These are phyloP conservation scores for Pythium dissimile DNA, from an alignment of 352 stramenopile species.

Conservation along the genomic window DNA sequence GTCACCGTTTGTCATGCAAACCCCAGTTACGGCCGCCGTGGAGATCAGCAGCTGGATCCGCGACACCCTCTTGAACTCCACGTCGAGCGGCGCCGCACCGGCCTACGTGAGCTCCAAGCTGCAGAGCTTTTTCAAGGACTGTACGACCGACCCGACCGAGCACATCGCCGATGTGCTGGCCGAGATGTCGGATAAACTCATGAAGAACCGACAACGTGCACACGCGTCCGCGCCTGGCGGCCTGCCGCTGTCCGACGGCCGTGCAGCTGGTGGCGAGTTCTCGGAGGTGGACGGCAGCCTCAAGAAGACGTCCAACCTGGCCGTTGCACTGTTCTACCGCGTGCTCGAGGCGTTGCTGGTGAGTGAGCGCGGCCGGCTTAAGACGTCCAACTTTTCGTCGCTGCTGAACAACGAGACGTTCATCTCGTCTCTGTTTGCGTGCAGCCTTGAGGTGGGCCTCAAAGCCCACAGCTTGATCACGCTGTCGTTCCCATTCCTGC, in stretches of 20 bases:
- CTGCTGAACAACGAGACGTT: conserved; percentile 83
- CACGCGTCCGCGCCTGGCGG: conserved; percentile 6
- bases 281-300: conserved; percentile 76
- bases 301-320: conserved; percentile 63
- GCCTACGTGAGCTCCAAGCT: conserved; percentile 44
- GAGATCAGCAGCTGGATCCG: conserved; percentile 84
- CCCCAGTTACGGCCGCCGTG: conserved; percentile 72
- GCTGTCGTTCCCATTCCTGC: conserved; percentile 77
- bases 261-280: conserved; percentile 12
- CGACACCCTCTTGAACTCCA: conserved; percentile 35
- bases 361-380: conserved; percentile 66
- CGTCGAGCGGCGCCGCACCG: background rate
- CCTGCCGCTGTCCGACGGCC: background rate
- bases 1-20: conserved; percentile 54
- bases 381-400: conserved; percentile 70
- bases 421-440: conserved; percentile 73
- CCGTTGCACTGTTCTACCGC: conserved; percentile 73
- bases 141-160: conserved; percentile 47
- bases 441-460: conserved; percentile 78
- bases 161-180: conserved; percentile 44
- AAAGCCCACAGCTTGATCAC: conserved; percentile 86
- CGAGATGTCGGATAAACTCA: conserved; percentile 47
- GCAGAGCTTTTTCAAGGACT: conserved; percentile 57
- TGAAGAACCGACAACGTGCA: conserved; percentile 34
- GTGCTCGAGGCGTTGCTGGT: conserved; percentile 73